Evolutionary conservation across 352 stramenopile species (phyloP).

Genomic region (Phytophthora litchii): DNA sequence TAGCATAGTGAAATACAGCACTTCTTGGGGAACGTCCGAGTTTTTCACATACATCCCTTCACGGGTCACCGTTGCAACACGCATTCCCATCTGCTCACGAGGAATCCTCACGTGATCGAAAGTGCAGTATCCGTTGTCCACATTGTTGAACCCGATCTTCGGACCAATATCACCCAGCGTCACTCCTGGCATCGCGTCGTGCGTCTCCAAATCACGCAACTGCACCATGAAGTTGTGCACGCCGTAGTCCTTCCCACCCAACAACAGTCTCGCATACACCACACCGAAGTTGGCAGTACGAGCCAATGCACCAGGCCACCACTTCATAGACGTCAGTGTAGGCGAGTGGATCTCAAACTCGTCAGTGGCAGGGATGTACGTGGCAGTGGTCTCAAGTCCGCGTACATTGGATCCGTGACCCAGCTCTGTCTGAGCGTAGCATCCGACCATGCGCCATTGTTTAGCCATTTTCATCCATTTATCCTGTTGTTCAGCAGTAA

Average conservation of each 20-base stretch:
- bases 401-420: slow-evolving; percentile 90
- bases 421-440: slow-evolving; percentile 91
- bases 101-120: slow-evolving; percentile 68
- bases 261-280: slow-evolving; percentile 89
- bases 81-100: slow-evolving; percentile 74
- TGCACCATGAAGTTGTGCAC: slow-evolving; percentile 98
- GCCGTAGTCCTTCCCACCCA: slow-evolving; percentile 83
- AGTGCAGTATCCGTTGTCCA: slow-evolving; percentile 73
- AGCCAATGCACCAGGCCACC: slow-evolving; percentile 95
- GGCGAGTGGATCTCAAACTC: slow-evolving; percentile 96
- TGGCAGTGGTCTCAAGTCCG: slow-evolving; percentile 95
- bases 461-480: slow-evolving; percentile 74
- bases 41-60: slow-evolving; percentile 74
- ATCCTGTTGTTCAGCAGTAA: slow-evolving; percentile 68
- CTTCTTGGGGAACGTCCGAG: slow-evolving; percentile 44
- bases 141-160: slow-evolving; percentile 78
- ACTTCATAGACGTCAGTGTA: slow-evolving; percentile 95
- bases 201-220: slow-evolving; percentile 89
- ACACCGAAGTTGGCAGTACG: slow-evolving; percentile 93
- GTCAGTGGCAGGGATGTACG: slow-evolving; percentile 88
- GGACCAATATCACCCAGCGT: slow-evolving; percentile 68
- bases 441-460: slow-evolving; percentile 77
- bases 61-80: slow-evolving; percentile 54
- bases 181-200: slow-evolving; percentile 55
- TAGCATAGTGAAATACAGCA: slow-evolving; percentile 87